These are phyloP conservation scores for Citrullus amarus DNA, from an alignment of 306 rosid genomes.

Conservation along the genomic window DNA sequence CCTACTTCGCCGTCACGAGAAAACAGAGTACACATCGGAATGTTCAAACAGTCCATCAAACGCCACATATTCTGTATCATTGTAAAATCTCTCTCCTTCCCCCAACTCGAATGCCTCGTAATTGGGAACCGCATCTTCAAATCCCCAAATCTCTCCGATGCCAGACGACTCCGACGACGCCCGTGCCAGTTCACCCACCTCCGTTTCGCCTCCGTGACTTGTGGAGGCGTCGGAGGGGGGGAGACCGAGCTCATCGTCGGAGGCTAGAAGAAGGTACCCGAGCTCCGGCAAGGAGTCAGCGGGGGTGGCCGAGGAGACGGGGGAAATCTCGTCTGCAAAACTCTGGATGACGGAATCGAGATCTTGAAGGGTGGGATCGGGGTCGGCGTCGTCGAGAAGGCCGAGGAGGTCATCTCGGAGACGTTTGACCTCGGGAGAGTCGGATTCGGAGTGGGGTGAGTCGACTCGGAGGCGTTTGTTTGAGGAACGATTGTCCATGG, in stretches of 20 bases:
- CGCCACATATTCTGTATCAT: slow-evolving; percentile 31
- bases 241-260: slow-evolving; percentile 78
- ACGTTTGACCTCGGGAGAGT: slow-evolving; percentile 38
- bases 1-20: slow-evolving; percentile 44
- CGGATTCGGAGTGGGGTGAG: slow-evolving; percentile 25
- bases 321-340: slow-evolving; percentile 5
- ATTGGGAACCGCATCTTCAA: slow-evolving; percentile 47
- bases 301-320: slow-evolving; percentile 22
- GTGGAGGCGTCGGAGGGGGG: slow-evolving; percentile 41
- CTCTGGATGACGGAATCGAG: slow-evolving; percentile 2
- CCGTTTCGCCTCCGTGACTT: slow-evolving; percentile 14
- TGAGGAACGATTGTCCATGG: slow-evolving; percentile 23
- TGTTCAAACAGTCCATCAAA: slow-evolving; percentile 58
- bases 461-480: slow-evolving; percentile 49
- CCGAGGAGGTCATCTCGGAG: slow-evolving; percentile 51
- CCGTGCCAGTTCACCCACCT: slow-evolving; percentile 28
- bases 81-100: slow-evolving; percentile 11
- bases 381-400: slow-evolving; percentile 50
- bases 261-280: slow-evolving; percentile 61
- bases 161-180: slow-evolving; percentile 48
- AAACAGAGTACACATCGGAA: slow-evolving; percentile 47
- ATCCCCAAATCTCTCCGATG: slow-evolving; percentile 55
- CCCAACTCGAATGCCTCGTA: slow-evolving; percentile 59
- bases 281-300: slow-evolving; percentile 59
- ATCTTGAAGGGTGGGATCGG: slow-evolving; percentile 7